Evolutionary conservation across 169 alveolate species (phyloP), one percentile per base, ranked within the genome.

Genomic region (Theileria sp.): DNA sequence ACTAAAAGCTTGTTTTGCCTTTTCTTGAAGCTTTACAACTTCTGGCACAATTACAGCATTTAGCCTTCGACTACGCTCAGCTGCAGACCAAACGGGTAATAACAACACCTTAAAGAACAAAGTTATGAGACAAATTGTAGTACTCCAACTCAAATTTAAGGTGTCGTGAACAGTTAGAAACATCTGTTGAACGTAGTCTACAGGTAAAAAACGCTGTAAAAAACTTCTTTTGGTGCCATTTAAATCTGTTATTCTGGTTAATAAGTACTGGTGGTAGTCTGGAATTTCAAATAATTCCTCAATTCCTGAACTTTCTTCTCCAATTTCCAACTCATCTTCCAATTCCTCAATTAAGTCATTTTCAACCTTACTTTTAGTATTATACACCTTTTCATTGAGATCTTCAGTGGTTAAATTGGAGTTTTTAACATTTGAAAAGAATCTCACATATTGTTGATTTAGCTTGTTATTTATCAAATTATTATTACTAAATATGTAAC

Each of bases 21-120:
- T 78, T 54, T 89, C 87, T 80, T 88, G 86, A 34, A 89, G 70
- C 51, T 89, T 91, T 17, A 73, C 65, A 26, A 84, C 87, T 62
- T 79, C 61, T 2, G 94, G 94, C 56, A 83, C 76, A 32, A 86
- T 74, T 51, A 79, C 85, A 25, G 91, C 89, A 56, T 89, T 88
- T 23, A 85, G 81, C 34, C 94, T 68, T 61, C 94, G 67, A n/a
- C 81, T 87, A 15, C 94, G 25, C 65, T 89, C 94, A 19, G 91
- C 88, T 61, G 84, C 61, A 34, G 87, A 76, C 75, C 92, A 86
- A 32, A 89, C 54, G 0, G 94, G 94, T 26, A 89, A 75, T 75
- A 86, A 72, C 38, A 76, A 49, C 60, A 89, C 51, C 69, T 88
- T 86, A 75, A 89, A 61, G 64, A 85, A 61, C 65, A 80, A 9